These are phyloP conservation scores for Xylariomycetidae sp. DNA, from an alignment of 2,329 filamentous ascomycete genomes.

Conservation along the genomic window DNA sequence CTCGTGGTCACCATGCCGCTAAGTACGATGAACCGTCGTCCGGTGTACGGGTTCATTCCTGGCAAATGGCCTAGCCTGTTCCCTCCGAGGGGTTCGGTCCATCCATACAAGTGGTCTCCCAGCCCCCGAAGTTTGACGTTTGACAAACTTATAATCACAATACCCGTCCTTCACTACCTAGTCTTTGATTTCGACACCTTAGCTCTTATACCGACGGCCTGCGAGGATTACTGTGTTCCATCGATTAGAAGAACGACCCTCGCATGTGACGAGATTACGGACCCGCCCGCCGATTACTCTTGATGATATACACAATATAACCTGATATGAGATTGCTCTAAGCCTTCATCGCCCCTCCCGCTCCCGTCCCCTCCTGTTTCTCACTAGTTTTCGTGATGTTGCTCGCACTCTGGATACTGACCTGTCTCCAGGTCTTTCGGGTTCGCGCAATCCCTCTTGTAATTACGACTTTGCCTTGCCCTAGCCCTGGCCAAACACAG, in stretches of 20 bases:
- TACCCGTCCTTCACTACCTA: too few species aligned
- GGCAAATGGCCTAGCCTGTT: conserved; percentile 1
- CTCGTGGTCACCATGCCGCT: conserved; percentile 6
- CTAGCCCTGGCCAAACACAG: too few species aligned
- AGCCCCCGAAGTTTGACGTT: too few species aligned
- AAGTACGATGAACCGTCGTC: conserved; percentile 14
- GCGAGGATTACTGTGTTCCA: too few species aligned
- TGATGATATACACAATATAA: not conserved
- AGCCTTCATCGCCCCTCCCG: not conserved
- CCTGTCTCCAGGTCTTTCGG: conserved; percentile 19
- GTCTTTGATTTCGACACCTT: conserved; percentile 1
- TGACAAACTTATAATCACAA: too few species aligned
- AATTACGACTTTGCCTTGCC: not conserved
- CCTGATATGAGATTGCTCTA: conserved; percentile 7
- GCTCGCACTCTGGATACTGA: conserved; percentile 22
- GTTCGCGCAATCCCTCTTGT: conserved; percentile 13
- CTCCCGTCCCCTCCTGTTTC: conserved; percentile 5
- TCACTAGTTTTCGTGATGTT: conserved; percentile 16
- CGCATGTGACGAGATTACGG: not conserved
- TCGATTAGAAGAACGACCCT: not conserved
- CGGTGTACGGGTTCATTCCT: conserved; percentile 21
- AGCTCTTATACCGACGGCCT: too few species aligned
- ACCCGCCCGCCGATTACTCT: conserved; percentile 4
- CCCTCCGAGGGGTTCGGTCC: conserved; percentile 1
- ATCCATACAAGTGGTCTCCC: conserved; percentile 5